Evolutionary conservation across 257 asterid species (phyloP), one percentile per base, ranked within the genome.

Genomic region (Schizonepeta tenuifolia): DNA sequence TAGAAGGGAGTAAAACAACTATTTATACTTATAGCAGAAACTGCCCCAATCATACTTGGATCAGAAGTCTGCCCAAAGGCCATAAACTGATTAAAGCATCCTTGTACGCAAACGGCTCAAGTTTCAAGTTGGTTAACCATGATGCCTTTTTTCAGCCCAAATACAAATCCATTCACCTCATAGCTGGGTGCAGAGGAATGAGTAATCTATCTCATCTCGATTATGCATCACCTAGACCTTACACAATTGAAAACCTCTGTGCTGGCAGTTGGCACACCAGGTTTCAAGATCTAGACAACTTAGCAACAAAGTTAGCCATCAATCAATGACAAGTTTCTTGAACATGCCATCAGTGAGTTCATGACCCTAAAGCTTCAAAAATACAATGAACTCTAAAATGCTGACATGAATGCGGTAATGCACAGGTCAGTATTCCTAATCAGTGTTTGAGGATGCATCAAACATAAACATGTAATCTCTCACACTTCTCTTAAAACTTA

Each of bases 211-310:
- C 15, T 15, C 28, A 44, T 57, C 68, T 43, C 20, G 53, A 35
- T 22, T 31, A n/a, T 54, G 41, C 66, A 55, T 41, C 75, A 10
- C 33, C 51, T n/a, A 58, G 59, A 26, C 31, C 33, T 51, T 43
- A 72, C n/a, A 50, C 56, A 38, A 38, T 15, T 7, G 1, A 31
- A 36, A 43, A 15, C 41, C 18, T 26, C 13, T 26, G 31, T 11
- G 31, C 18, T 36, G 56, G n/a, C 46, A 57, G 31, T 13, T 36
- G 56, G n/a, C 46, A 57, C 20, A 50, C 17, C 40, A 73, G 65
- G 50, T 72, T 71, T 40, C 36, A 51, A 22, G 17, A 64, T 10
- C 22, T n/a, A 40, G 2, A 43, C 50, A 71, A 22, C 55, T 5
- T 17, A 38, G 20, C 55, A 61, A 21, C 11, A 64, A 10, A 73